Evolutionary conservation across 129 eudicot genomes (phyloP).

Genomic region (Artemisia annua): DNA sequence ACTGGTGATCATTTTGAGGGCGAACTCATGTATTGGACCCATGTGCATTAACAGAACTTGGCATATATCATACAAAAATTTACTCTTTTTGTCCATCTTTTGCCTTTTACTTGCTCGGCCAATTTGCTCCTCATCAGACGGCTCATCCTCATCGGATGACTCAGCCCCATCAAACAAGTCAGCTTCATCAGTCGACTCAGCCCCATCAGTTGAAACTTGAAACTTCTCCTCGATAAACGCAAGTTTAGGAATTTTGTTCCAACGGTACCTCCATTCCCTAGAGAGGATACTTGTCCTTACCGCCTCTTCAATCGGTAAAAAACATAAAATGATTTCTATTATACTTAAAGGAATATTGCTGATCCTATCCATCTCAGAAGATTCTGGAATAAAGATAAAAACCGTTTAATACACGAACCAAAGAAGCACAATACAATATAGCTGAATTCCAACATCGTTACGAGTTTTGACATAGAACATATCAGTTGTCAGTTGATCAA

Average conservation of each 20-base stretch:
- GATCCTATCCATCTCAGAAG: neutral
- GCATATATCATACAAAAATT: neutral
- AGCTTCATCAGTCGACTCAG: too few species aligned
- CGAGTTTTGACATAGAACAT: too few species aligned
- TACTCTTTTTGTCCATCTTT: neutral
- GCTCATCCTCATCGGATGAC: neutral
- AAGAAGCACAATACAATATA: too few species aligned
- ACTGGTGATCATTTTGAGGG: neutral
- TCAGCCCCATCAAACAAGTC: neutral
- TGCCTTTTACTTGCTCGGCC: neutral
- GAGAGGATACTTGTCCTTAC: conserved; percentile 2
- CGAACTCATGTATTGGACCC: neutral
- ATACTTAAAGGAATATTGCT: neutral
- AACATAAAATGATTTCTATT: neutral
- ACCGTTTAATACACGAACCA: too few species aligned
- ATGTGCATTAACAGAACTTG: neutral
- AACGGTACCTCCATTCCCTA: neutral
- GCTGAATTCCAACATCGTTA: too few species aligned
- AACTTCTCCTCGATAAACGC: neutral
- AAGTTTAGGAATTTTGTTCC: neutral
- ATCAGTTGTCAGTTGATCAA: too few species aligned
- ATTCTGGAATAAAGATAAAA: too few species aligned
- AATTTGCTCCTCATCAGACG: too few species aligned
- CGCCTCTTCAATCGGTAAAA: neutral
- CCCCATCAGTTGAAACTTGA: too few species aligned